These are phyloP conservation scores for Pythium coloratum DNA, from an alignment of 352 stramenopile genomes.

Conservation along the genomic window DNA sequence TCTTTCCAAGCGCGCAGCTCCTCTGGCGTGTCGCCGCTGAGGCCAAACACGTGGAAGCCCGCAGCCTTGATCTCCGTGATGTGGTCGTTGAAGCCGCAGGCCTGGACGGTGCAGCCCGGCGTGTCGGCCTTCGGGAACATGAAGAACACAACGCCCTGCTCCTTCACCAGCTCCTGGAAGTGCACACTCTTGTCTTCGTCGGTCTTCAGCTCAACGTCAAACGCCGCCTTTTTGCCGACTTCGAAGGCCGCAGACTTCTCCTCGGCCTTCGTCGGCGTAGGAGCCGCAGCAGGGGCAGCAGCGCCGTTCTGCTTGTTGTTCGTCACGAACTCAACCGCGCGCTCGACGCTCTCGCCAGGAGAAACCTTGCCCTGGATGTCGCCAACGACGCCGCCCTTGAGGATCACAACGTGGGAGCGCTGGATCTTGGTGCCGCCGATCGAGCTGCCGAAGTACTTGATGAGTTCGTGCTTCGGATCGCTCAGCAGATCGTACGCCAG, in stretches of 20 bases:
- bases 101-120: constrained; percentile 79
- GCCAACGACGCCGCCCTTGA: constrained; percentile 75
- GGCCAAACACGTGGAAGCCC: constrained; percentile 79
- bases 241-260: constrained; percentile 28
- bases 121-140: constrained; percentile 89
- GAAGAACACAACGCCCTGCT: constrained; percentile 83
- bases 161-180: constrained; percentile 73
- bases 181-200: constrained; percentile 56
- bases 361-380: constrained; percentile 82
- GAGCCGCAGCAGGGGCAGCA: not conserved
- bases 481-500: constrained; percentile 82
- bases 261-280: not conserved
- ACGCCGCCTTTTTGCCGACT: constrained; percentile 48
- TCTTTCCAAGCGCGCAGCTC: constrained; percentile 79
- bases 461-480: constrained; percentile 79
- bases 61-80: constrained; percentile 69
- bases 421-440: constrained; percentile 75
- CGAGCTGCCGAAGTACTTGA: constrained; percentile 87
- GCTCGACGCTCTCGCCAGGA: constrained; percentile 69
- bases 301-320: constrained; percentile 34
- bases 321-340: constrained; percentile 73
- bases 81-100: constrained; percentile 85
- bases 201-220: constrained; percentile 69
- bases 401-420: constrained; percentile 82
- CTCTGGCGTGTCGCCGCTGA: constrained; percentile 67